These are phyloP conservation scores for Flagelloscypha sp. DNA, from an alignment of 768 basidiomycete species.

Conservation along the genomic window DNA sequence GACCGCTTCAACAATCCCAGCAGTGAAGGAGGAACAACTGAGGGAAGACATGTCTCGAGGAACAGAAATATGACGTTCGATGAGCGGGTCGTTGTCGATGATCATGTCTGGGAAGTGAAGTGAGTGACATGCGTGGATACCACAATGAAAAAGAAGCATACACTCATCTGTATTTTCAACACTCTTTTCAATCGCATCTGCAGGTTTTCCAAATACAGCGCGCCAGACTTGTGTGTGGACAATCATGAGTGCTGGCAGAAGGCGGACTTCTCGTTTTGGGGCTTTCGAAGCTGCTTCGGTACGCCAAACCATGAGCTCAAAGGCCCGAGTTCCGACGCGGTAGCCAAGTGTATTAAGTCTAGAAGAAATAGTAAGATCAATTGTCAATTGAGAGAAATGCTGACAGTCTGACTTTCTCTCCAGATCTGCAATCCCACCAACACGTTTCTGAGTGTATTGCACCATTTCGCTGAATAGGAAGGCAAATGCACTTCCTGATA, in stretches of 20 bases:
- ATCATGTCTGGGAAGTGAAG: constrained; percentile 72
- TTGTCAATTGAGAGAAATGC: background rate
- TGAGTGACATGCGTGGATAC: constrained; percentile 5
- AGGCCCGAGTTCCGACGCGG: constrained; percentile 78
- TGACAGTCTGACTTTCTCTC: constrained; percentile 65
- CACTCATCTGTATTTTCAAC: constrained; percentile 97
- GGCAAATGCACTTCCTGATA: constrained; percentile 73
- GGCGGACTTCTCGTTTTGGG: constrained; percentile 88
- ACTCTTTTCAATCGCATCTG: constrained; percentile 92
- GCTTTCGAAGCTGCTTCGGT: constrained; percentile 71
- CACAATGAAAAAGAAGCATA: constrained; percentile 23
- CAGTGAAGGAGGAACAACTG: constrained; percentile 95
- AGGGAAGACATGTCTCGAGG: constrained; percentile 91
- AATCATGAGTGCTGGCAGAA: constrained; percentile 86
- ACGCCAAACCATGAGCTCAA: constrained; percentile 81
- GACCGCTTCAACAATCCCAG: constrained; percentile 95
- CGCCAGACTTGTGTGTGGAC: constrained; percentile 95
- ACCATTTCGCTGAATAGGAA: constrained; percentile 93
- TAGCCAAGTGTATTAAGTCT: constrained; percentile 92
- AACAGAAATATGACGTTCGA: constrained; percentile 88
- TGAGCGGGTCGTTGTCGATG: constrained; percentile 88
- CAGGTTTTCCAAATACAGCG: constrained; percentile 86
- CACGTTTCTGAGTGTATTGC: constrained; percentile 93
- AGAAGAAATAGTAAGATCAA: constrained; percentile 4
- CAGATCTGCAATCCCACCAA: constrained; percentile 89